These are phyloP conservation scores for Neofusicoccum kwambonambiense DNA, from an alignment of 2,329 filamentous ascomycete genomes.

Conservation along the genomic window DNA sequence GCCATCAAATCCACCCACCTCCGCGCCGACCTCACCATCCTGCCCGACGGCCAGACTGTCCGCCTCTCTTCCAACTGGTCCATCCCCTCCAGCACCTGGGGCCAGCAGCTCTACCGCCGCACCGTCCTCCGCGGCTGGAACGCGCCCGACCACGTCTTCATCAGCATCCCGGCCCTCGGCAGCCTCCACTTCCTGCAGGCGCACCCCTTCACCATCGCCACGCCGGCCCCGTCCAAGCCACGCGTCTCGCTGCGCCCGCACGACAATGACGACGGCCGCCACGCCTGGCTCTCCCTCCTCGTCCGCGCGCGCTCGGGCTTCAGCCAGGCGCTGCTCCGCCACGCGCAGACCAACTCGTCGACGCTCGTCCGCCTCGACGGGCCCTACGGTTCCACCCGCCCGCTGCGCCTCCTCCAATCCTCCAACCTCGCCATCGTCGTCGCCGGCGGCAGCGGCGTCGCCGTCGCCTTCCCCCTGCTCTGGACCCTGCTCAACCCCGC, in stretches of 20 bases:
- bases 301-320: conserved; percentile 62
- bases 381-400: conserved; percentile 61
- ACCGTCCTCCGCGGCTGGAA: conserved; percentile 55
- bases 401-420: conserved; percentile 53
- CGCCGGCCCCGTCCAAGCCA: conserved; percentile 48
- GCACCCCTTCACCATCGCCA: conserved; percentile 67
- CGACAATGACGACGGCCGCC: conserved; percentile 26
- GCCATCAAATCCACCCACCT: conserved; percentile 51
- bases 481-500: conserved; percentile 48
- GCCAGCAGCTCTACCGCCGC: conserved; percentile 23
- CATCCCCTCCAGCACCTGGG: conserved; percentile 21
- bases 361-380: conserved; percentile 59
- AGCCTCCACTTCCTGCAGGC: conserved; percentile 56
- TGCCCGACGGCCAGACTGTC: conserved; percentile 58
- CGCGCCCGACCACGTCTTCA: conserved; percentile 63
- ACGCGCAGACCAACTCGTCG: conserved; percentile 48
- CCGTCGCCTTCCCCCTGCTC: conserved; percentile 61
- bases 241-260: background rate
- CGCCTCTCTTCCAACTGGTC: conserved; percentile 49
- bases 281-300: conserved; percentile 57
- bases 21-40: conserved; percentile 51
- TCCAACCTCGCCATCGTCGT: conserved; percentile 55
- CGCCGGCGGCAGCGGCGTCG: conserved; percentile 64
- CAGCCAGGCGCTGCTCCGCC: conserved; percentile 53
- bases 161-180: conserved; percentile 58